These are phyloP conservation scores for Kluyveromyces lactis DNA, from an alignment of 805 yeast species.

Conservation along the genomic window DNA sequence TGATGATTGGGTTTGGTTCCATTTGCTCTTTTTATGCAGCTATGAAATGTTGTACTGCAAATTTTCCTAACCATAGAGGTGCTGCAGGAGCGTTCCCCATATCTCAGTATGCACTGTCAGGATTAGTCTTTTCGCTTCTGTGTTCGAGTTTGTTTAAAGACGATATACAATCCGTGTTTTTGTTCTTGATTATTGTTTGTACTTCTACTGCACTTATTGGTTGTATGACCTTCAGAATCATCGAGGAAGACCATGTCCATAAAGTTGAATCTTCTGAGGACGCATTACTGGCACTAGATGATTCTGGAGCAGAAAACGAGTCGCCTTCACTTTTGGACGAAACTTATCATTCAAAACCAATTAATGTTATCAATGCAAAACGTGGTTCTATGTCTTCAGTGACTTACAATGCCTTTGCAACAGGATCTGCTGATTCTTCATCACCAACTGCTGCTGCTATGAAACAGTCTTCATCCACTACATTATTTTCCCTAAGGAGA, in stretches of 20 bases:
- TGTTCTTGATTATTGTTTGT: slow-evolving; percentile 47
- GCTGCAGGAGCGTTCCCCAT: slow-evolving; percentile 64
- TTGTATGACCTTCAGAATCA: slow-evolving; percentile 22
- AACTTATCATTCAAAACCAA: not conserved
- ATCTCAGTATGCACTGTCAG: slow-evolving; percentile 62
- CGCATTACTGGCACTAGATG: not conserved
- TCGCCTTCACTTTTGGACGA: not conserved
- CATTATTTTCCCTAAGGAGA: slow-evolving; percentile 2
- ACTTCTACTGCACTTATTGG: slow-evolving; percentile 29
- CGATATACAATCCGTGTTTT: slow-evolving; percentile 46
- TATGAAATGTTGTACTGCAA: slow-evolving; percentile 38
- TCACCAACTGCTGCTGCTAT: not conserved
- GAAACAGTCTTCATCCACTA: not conserved
- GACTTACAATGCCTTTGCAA: no score
- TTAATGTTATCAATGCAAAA: not conserved
- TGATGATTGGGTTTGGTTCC: slow-evolving; percentile 57
- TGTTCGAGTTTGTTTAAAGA: slow-evolving; percentile 46
- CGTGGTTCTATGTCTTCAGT: no score
- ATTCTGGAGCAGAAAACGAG: not conserved
- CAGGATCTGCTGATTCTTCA: not conserved
- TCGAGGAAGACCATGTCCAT: not conserved
- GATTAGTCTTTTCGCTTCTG: slow-evolving; percentile 51
- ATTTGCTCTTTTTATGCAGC: slow-evolving; percentile 53
- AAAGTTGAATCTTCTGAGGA: no score
- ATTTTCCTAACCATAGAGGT: slow-evolving; percentile 65